Base-by-base conservation (phyloP, 2,329 filamentous ascomycete genomes). In the Diaporthe ilicicola region DNA sequence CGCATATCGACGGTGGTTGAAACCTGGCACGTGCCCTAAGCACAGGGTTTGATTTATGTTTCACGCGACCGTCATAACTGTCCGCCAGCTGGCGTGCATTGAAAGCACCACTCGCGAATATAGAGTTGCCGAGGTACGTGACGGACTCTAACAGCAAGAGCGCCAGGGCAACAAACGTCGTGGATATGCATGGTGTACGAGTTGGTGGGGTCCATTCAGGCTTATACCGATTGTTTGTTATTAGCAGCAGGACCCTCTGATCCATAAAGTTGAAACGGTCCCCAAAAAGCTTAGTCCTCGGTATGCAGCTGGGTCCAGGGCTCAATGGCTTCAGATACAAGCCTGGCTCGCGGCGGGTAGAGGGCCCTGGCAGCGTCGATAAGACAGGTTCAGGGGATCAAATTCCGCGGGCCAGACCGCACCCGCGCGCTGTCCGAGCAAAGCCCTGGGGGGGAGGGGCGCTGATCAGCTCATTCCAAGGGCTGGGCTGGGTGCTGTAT, bases 351-450 rank as follows among this genome's bases (percentile, higher is more conserved):
- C n/a, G 27, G 34, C 27, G 17, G 42, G n/a, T n/a, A 46, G 44
- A n/a, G 17, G 12, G 7, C 6, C 27, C 50, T 17, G 8, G 17
- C 27, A 7, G 6, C 27, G 24, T 22, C 19, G 27, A 34, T 34
- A 34, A 34, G 32, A 34, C 24, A 10, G 19, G 17, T 29, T 2
- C 51, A 54, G 19, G 19, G 32, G 9, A 15, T 22, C 29, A 12
- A 8, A 2, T n/a, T 9, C 51, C 19, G 3, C n/a, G 19, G 8
- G 12, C 2, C 42, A 17, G 29, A 27, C n/a, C 7, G 42, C 27
- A 24, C 12, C 59, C 42, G 59, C 59, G 59, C 59, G 59, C 59
- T 64, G 29, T 62, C 56, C 56, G 56, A 48, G 42, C 56, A 62
- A 27, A 39, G 34, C 13, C 3, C 19, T 19, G 15, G 24, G 29